A percentile compares a stretch with the other conserved stretches of the same genome.
Evolutionary conservation across 139 green algal species (phyloP).

Genomic region (Chloropicon primus): DNA sequence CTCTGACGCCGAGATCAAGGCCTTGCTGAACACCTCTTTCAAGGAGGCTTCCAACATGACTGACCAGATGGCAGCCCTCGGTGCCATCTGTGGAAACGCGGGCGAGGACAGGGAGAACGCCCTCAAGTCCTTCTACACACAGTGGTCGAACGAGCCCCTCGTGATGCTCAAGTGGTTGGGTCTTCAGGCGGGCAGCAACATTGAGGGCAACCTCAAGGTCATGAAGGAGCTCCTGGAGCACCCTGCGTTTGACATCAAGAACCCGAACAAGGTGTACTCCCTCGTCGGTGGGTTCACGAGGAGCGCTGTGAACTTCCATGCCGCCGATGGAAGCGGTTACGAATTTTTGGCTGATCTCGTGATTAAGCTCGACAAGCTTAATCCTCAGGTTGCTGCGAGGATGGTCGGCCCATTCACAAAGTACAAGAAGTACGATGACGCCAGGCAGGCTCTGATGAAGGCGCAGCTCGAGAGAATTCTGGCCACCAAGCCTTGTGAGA

Average conservation of each 20-base stretch:
- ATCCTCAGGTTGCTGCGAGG: constrained; percentile 70
- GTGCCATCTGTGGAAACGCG: constrained; percentile 36
- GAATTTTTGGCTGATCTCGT: constrained; percentile 79
- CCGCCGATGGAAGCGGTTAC: constrained; percentile 82
- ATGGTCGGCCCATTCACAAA: constrained; percentile 69
- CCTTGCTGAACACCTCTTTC: constrained; percentile 10
- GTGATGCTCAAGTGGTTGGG: constrained; percentile 48
- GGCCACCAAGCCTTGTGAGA: constrained; percentile 53
- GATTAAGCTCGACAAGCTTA: constrained; percentile 44
- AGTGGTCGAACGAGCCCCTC: constrained; percentile 74
- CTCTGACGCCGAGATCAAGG: background rate
- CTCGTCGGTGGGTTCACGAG: constrained; percentile 34
- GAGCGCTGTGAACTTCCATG: constrained; percentile 87
- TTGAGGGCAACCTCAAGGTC: constrained; percentile 68
- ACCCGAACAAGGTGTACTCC: constrained; percentile 76
- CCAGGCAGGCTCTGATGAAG: constrained; percentile 69
- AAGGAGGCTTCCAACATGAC: constrained; percentile 90
- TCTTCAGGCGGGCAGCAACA: constrained; percentile 47
- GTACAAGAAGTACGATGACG: constrained; percentile 66
- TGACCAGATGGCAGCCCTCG: constrained; percentile 72
- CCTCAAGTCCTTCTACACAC: constrained; percentile 65
- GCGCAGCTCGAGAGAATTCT: constrained; percentile 71
- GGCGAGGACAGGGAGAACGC: constrained; percentile 22
- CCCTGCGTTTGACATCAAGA: constrained; percentile 79
- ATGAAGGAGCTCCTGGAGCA: constrained; percentile 50